phyloP scores from a whole-genome alignment of 805 yeast genomes.

The Sungouiella blattae region DNA sequence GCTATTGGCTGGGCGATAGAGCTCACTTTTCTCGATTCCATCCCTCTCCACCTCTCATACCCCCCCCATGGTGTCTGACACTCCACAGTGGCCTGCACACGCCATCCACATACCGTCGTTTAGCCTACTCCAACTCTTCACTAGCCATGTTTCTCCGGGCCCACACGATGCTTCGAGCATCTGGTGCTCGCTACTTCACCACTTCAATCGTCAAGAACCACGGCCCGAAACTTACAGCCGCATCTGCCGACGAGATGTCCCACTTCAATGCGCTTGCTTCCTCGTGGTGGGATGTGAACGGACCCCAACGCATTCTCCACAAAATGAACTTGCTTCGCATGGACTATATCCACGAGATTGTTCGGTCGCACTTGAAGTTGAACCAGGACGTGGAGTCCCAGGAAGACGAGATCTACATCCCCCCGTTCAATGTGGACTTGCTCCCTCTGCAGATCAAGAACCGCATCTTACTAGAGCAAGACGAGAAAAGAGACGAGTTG shows the following conservation, averaged over 20 bases:
- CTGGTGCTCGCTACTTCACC: too few relatives aligned
- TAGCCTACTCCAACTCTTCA: too few relatives aligned
- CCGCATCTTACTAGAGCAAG: conserved; percentile 50
- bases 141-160: too few relatives aligned
- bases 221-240: conserved; percentile 29
- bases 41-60: too few relatives aligned
- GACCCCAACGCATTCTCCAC: conserved; percentile 90
- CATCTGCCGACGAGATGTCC: conserved; percentile 60
- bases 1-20: too few relatives aligned
- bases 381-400: conserved; percentile 26
- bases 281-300: conserved; percentile 98
- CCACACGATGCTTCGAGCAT: too few relatives aligned
- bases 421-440: conserved; percentile 69
- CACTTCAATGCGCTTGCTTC: conserved; percentile 86
- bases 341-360: conserved; percentile 74
- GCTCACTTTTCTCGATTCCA: too few relatives aligned
- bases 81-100: too few relatives aligned
- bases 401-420: conserved; percentile 59
- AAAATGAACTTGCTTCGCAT: conserved; percentile 88
- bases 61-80: too few relatives aligned
- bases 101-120: too few relatives aligned
- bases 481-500: conserved; percentile 38
- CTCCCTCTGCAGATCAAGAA: conserved; percentile 55
- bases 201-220: too few relatives aligned
- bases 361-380: conserved; percentile 43